Conservation (phyloP, 1,284 basidiomycete species). For the Heimioporus retisporus region DNA sequence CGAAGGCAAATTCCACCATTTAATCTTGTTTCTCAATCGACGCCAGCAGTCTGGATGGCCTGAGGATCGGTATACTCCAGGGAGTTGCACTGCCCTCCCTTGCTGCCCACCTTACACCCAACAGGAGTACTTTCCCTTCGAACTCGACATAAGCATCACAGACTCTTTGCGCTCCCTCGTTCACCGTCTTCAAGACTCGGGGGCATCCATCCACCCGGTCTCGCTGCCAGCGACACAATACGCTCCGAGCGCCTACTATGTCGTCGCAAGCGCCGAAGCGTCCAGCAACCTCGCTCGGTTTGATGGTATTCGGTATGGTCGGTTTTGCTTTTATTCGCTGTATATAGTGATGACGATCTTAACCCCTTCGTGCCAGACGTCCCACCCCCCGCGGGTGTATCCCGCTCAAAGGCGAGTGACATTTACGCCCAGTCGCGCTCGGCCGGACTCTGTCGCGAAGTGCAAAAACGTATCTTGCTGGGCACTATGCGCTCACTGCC, state of each 20-base stretch:
- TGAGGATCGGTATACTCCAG: constrained; percentile 73
- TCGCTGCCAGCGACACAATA: constrained; percentile 83
- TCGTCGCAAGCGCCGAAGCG: constrained; percentile 94
- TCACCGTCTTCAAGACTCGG: constrained; percentile 60
- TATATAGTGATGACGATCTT: too few species aligned
- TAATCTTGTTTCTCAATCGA: too few species aligned
- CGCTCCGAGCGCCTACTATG: constrained; percentile 95
- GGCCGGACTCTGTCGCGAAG: too few species aligned
- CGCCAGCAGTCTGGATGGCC: constrained; percentile 43
- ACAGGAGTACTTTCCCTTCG: constrained; percentile 87
- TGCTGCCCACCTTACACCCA: not conserved
- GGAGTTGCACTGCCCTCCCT: constrained; percentile 33
- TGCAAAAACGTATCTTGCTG: too few species aligned
- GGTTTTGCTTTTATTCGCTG: too few species aligned
- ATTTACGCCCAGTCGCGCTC: too few species aligned
- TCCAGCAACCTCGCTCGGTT: constrained; percentile 54
- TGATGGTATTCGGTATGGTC: too few species aligned
- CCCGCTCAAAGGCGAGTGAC: too few species aligned
- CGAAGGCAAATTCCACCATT: too few species aligned
- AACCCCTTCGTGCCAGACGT: too few species aligned
- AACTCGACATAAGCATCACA: constrained; percentile 66
- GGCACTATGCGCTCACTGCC: too few species aligned
- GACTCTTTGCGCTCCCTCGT: constrained; percentile 62
- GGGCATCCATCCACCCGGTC: constrained; percentile 80
- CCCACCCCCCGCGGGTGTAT: too few species aligned